Evolutionary conservation across 1,284 basidiomycete species (phyloP), one percentile per base, ranked within the genome.

Genomic region (Peniophora sp.): DNA sequence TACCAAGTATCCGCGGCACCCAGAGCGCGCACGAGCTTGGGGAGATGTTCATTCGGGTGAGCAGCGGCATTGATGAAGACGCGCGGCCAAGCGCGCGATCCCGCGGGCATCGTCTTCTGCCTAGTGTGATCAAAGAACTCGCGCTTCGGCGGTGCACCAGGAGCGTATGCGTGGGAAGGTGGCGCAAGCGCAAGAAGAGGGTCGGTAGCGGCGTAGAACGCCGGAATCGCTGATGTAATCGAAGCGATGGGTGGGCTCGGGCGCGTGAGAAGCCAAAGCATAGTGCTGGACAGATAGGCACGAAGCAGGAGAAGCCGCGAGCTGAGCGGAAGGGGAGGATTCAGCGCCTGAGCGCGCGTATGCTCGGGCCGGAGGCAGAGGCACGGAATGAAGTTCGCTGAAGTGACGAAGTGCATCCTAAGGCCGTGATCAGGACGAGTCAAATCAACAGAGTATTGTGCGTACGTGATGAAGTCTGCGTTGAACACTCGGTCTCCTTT

Each of bases 1-100:
- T 78, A 83, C 35, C 75, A 49, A n/a, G 61, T 52, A 0, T 68
- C 71, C 56, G 73, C 82, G 61, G 80, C 75, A 5, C 74, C 71
- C 23, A 86, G 63, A 3, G 82, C 68, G 17, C 84, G 72, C 57
- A 81, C 75, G 9, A 73, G 58, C 64, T 85, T 85, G 53, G 74
- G 71, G 2, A 85, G 60, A 60, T 87, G 85, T 52, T 84, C 80
- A 57, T 85, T 79, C 3, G 77, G 76, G 55, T 81, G 75, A 18
- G 71, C 59, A 47, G 81, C 57, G 37, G 72, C 65, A 35, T 68
- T 66, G 54, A 78, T 72, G 39, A 81, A 54, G 49, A 85, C 64
- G n/a, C 76, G 69, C 18, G 76, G 65, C 82, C 81, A 85, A 3
- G 73, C 62, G 54, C 81, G 76, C 8, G 47, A 15, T 74, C 73